Base-by-base conservation (phyloP, 2,329 filamentous ascomycete genomes). In the Apiospora hydei region DNA sequence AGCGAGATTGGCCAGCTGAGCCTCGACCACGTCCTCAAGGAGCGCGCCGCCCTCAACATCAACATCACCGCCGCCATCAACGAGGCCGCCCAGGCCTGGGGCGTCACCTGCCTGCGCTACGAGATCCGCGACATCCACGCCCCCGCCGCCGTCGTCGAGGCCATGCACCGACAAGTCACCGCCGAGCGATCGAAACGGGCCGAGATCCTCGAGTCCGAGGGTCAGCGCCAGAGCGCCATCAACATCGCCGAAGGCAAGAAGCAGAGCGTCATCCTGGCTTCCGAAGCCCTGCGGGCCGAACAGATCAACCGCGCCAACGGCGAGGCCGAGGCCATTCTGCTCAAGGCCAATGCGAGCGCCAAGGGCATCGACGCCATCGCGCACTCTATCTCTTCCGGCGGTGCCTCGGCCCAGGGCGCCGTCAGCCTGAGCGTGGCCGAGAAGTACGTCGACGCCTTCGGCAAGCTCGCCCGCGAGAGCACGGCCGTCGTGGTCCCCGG, bases 11-110 rank as follows among this genome's bases (percentile, higher is more conserved):
- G 96, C 75, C 96, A 98, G 83, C 88, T 99, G 73, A 94, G 94
- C 0, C 93, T 99, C 78, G 96, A 99, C 83, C 96, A 99, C 84
- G 96, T 99, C 64, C 89, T 99, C 72, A 98, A 98, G 83, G 96
- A 99, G 87, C 94, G 96, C 75, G 94, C 95, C 3, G 94, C 95
- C 26, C 91, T 99, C 77, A 99, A 99, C 87, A 95, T 91, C 76
- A 98, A 99, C 85, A 99, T 99, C 81, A 98, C 96, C n/a, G 92
- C 94, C 72, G 96, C 96, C 61, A 98, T 99, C 88, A 99, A 99
- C 82, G 96, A 98, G 82, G 96, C 96, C 1, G 96, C 96, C 5
- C 93, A 97, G 78, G 96, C 96, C 70, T 99, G 96, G 96, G 96
- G 96, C 73, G 94, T 99, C 26, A 94, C 94, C 46, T 99, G 96